Evolutionary conservation across 1,284 basidiomycete genomes (phyloP).

Genomic region (Ceratobasidium sp.): DNA sequence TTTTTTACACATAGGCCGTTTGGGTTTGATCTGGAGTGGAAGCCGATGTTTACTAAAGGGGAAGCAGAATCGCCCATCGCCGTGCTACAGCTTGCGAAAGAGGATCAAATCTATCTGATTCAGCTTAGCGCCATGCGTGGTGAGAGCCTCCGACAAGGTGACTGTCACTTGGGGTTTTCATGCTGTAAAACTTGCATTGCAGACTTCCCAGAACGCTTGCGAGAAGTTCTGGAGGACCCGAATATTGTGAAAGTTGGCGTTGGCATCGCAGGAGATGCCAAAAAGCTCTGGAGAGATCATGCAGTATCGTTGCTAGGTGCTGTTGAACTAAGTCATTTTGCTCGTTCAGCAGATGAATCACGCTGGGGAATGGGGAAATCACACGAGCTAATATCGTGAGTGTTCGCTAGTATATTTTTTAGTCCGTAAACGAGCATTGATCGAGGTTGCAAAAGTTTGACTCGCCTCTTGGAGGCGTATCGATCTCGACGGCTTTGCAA

Average conservation of each 20-base stretch:
- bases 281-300: slow-evolving; percentile 36
- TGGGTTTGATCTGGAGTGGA: slow-evolving; percentile 39
- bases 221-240: slow-evolving; percentile 19
- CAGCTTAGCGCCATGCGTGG: slow-evolving; percentile 32
- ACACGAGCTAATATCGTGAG: slow-evolving; percentile 23
- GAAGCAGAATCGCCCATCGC: slow-evolving; percentile 16
- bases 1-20: slow-evolving; percentile 24
- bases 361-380: slow-evolving; percentile 15
- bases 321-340: slow-evolving; percentile 28
- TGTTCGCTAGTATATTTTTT: not conserved
- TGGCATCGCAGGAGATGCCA: slow-evolving; percentile 30
- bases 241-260: slow-evolving; percentile 28
- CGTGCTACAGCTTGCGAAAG: slow-evolving; percentile 20
- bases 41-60: slow-evolving; percentile 22
- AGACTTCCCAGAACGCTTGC: slow-evolving; percentile 24
- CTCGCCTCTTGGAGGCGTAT: slow-evolving; percentile 27
- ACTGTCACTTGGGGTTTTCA: not conserved
- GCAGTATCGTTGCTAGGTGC: slow-evolving; percentile 25
- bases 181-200: not conserved
- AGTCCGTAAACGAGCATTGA: not conserved
- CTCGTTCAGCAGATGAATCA: slow-evolving; percentile 14
- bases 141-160: not conserved
- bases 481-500: not conserved
- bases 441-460: not conserved
- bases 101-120: slow-evolving; percentile 29